Evolutionary conservation across 768 basidiomycete species (phyloP).

Genomic region (Xerocomellus dryophilus): DNA sequence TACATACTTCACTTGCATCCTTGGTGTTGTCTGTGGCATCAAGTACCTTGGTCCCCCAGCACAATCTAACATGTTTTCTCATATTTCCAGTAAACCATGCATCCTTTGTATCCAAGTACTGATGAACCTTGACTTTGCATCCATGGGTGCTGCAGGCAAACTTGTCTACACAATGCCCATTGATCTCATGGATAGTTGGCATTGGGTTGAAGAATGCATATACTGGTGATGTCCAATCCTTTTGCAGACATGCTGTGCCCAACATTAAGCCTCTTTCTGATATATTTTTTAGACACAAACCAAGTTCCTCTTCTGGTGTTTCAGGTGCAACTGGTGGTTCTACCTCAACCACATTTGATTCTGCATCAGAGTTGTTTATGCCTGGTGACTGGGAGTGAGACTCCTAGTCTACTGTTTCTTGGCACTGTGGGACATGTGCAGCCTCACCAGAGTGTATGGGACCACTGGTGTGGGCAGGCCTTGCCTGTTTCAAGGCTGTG

Average conservation of each 20-base stretch:
- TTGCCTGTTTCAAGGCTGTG: neutral
- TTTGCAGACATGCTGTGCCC: neutral
- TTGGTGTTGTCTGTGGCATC: no score
- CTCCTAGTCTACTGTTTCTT: neutral
- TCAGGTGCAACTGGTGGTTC: no score
- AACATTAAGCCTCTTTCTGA: neutral
- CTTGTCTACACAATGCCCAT: slow-evolving; percentile 2
- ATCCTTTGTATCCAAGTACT: slow-evolving; percentile 29
- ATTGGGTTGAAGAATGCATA: slow-evolving; percentile 36
- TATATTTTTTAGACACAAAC: no score
- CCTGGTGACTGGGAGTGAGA: neutral
- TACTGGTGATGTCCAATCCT: slow-evolving; percentile 32
- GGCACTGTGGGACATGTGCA: neutral
- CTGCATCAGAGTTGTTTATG: neutral
- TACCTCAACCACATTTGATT: neutral
- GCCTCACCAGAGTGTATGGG: neutral
- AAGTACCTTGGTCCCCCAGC: no score
- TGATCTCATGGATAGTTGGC: slow-evolving; percentile 18
- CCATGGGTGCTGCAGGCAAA: no score
- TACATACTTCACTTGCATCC: no score
- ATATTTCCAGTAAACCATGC: slow-evolving; percentile 28
- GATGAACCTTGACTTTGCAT: neutral
- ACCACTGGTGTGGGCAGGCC: neutral
- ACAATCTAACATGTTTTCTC: no score
- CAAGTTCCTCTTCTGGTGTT: no score